Conservation (phyloP, 805 yeast species). For the Komagataella populi region DNA sequence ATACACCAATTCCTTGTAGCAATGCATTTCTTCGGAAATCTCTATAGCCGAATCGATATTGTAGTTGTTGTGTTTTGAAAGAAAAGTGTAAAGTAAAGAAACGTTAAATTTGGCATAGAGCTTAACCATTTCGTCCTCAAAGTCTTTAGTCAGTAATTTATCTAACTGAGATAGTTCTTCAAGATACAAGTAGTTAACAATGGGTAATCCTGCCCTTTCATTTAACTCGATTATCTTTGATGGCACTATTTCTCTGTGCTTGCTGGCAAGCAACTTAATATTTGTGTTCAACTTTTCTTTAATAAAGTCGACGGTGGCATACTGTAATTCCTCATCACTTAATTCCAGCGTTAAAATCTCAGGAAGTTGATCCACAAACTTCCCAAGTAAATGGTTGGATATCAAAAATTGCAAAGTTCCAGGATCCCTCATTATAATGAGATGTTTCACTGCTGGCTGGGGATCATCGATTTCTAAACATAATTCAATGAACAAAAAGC, state of each 20-base stretch:
- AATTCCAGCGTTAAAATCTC: slow-evolving; percentile 31
- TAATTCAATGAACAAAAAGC: slow-evolving; percentile 34
- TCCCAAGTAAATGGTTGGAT: slow-evolving; percentile 46
- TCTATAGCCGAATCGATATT: slow-evolving; percentile 59
- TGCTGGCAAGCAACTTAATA: slow-evolving; percentile 39
- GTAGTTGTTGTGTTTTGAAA: slow-evolving; percentile 47
- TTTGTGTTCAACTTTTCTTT: slow-evolving; percentile 25
- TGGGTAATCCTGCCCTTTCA: slow-evolving; percentile 24
- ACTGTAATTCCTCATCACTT: slow-evolving; percentile 20
- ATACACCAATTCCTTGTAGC: slow-evolving; percentile 64
- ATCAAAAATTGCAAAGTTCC: slow-evolving; percentile 44
- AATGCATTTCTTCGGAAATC: slow-evolving; percentile 39
- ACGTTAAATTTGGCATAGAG: slow-evolving; percentile 54
- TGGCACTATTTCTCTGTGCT: slow-evolving; percentile 50
- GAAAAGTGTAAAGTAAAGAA: slow-evolving; percentile 39
- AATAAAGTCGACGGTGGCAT: slow-evolving; percentile 26
- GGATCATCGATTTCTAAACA: slow-evolving; percentile 48
- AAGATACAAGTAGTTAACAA: slow-evolving; percentile 52
- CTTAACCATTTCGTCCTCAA: slow-evolving; percentile 54
- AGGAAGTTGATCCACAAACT: slow-evolving; percentile 35
- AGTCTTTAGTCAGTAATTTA: slow-evolving; percentile 34
- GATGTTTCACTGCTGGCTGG: slow-evolving; percentile 47
- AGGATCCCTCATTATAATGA: slow-evolving; percentile 41
- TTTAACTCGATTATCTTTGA: slow-evolving; percentile 33
- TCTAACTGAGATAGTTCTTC: slow-evolving; percentile 45